These are phyloP conservation scores for Usnea hakonensis DNA, from an alignment of 495 filamentous ascomycete genomes.

Conservation along the genomic window DNA sequence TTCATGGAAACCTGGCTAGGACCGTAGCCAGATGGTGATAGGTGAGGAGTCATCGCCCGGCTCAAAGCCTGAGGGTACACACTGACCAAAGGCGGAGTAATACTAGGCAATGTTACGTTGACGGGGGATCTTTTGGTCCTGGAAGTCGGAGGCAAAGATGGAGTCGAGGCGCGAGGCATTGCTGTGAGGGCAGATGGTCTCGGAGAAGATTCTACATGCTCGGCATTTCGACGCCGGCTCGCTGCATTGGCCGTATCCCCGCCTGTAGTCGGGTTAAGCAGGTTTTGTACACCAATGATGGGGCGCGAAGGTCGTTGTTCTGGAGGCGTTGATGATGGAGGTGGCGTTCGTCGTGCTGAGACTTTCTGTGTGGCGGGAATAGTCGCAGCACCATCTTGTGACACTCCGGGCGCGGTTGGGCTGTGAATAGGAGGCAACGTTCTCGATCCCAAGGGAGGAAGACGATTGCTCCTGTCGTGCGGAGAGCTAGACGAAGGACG, in stretches of 20 bases:
- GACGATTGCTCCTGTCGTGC: conserved; percentile 17
- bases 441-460: conserved; percentile 16
- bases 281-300: conserved; percentile 45
- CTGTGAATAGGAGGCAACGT: conserved; percentile 20
- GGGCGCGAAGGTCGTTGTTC: conserved; percentile 31
- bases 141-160: conserved; percentile 22
- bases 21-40: conserved; percentile 48
- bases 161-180: conserved; percentile 26
- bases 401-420: conserved; percentile 3
- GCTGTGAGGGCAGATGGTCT: conserved; percentile 31
- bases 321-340: conserved; percentile 28
- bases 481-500: conserved; percentile 24
- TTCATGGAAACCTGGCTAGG: conserved; percentile 40
- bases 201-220: conserved; percentile 27
- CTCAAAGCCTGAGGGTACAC: conserved; percentile 38
- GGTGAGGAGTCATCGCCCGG: conserved; percentile 47
- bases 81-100: conserved; percentile 24
- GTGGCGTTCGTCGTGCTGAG: conserved; percentile 35
- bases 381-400: conserved; percentile 15
- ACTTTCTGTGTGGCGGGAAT: conserved; percentile 33
- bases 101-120: conserved; percentile 22
- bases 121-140: conserved; percentile 18
- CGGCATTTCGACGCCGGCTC: conserved; percentile 22
- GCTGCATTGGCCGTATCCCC: conserved; percentile 20
- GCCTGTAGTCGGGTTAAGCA: conserved; percentile 39